Evolutionary conservation across 768 basidiomycete genomes (phyloP), one percentile per base, ranked within the genome.

Genomic region (Dioszegia hungarica): DNA sequence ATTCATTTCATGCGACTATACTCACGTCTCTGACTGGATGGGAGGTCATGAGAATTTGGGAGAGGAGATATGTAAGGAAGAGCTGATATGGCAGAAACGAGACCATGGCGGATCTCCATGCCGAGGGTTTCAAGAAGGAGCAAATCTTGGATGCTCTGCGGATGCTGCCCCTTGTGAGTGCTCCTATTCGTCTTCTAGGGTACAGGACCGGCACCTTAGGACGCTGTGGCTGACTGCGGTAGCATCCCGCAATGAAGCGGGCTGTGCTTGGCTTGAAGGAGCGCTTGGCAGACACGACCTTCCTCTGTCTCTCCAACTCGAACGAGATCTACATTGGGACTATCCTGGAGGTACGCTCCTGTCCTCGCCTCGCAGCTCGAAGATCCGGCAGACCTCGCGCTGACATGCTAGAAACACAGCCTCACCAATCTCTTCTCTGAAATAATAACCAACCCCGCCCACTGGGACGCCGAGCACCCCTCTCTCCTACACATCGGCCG

Each of bases 201-300:
- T n/a, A n/a, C n/a, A n/a, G n/a, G n/a, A n/a, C n/a, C n/a, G n/a
- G n/a, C n/a, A n/a, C n/a, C n/a, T n/a, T n/a, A n/a, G n/a, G n/a
- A n/a, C n/a, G n/a, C 3, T 37, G 11, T 22, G 19, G 22, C 17
- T 19, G n/a, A 20, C 12, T 22, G 28, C 24, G 3, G 19, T 70
- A 99, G 94, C 95, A 99, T 73, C 95, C 95, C 3, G 95, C 92
- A 4, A 95, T 97, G 91, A 81, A 85, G 57, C 88, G 93, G 20
- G 90, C 82, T n/a, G 85, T 94, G n/a, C 83, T 81, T 22, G 80
- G 80, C 2, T 81, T 94, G 59, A 90, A 95, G 73, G 78, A 80
- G 3, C 79, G 82, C 15, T 71, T 82, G n/a, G 84, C 87, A 6
- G 67, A 79, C n/a, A 83, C 84, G 0, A 88, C 87, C 3, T 86